Base-by-base conservation (phyloP, 148 eudicot genomes). In the Chenopodium suecicum region DNA sequence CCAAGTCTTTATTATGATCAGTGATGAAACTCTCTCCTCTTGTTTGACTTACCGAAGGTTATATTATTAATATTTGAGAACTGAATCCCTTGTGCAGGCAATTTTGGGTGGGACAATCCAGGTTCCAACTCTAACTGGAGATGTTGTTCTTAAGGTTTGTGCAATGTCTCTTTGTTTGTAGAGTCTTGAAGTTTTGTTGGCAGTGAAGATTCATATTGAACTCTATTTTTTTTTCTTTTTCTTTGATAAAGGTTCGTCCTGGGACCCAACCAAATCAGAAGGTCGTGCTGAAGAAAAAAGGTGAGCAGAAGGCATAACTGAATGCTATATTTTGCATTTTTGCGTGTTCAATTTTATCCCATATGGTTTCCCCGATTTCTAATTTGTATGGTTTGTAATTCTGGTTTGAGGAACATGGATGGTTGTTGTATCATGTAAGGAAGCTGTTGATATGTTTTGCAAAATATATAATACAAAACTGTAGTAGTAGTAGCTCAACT, bases 251-350 rank as follows among this genome's bases (percentile, higher is more conserved):
- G 98, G 97, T 95, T 71, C 97, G 97, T 70, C 91, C 99, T 29
- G 99, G 99, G 62, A 92, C 99, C 68, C 99, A 95, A 88, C 98
- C 99, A 81, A 98, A 97, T 56, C 99, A 95, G 85, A 95, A 95
- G 85, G 99, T 95, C 82, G 94, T 94, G 56, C 85, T 95, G 85
- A 95, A 87, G 91, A 91, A 85, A 84, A 95, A 95, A 91, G 99
- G 99, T 95, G 83, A 85, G 89, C 22, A 56, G 58, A 29, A 34
- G 47, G 62, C 71, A n/a, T n/a, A 8, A 31, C 78, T 17, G 25
- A 77, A 27, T 70, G n/a, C 9, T 4, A 7, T 37, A n/a, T 22
- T 50, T 32, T 46, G 58, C 56, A 12, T 44, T 11, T 23, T 29
- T 37, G 44, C 44, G 6, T 41, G 44, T 67, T 12, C 46, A 47